phyloP scores from a whole-genome alignment of 2,329 filamentous ascomycete genomes.

The Pseudonectria foliicola region DNA sequence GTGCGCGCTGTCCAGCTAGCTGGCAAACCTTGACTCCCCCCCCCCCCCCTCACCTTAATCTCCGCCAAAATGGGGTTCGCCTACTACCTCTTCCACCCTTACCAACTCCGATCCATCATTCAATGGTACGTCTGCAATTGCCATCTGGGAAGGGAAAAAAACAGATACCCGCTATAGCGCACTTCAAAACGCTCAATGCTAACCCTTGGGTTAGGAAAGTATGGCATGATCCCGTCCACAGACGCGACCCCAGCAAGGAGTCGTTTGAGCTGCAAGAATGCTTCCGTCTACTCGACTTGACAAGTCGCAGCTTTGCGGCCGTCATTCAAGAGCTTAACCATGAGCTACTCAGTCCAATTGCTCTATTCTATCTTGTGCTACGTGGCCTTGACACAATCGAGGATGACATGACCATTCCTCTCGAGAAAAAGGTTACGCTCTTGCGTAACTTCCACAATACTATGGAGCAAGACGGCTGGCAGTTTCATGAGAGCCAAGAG shows the following conservation, averaged over 20 bases:
- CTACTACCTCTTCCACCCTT: conserved; percentile 70
- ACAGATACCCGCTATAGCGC: conserved; percentile 8
- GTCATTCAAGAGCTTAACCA: conserved; percentile 96
- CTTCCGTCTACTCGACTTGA: conserved; percentile 78
- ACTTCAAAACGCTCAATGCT: no score
- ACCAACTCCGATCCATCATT: conserved; percentile 71
- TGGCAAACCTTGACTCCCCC: background rate
- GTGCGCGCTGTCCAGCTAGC: conserved; percentile 13
- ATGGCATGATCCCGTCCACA: conserved; percentile 92
- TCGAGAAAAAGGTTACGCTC: conserved; percentile 77
- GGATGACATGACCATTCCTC: conserved; percentile 89
- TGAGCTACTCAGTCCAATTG: conserved; percentile 82
- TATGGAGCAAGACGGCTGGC: conserved; percentile 83
- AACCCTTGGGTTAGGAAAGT: conserved; percentile 60
- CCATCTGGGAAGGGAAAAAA: background rate
- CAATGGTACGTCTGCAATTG: conserved; percentile 65
- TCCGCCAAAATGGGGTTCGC: conserved; percentile 50
- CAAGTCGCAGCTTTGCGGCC: conserved; percentile 84
- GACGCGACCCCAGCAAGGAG: conserved; percentile 71
- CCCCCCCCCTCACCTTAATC: conserved; percentile 5
- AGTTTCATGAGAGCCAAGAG: conserved; percentile 80
- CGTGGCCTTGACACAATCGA: conserved; percentile 96
- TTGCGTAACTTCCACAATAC: conserved; percentile 74
- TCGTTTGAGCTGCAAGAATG: conserved; percentile 67
- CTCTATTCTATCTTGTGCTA: conserved; percentile 87